Percentiles rank a stretch among this genome's conserved stretches.
Conservation (phyloP, 768 basidiomycete genomes). For the Xerocomellus chrysenteron region DNA sequence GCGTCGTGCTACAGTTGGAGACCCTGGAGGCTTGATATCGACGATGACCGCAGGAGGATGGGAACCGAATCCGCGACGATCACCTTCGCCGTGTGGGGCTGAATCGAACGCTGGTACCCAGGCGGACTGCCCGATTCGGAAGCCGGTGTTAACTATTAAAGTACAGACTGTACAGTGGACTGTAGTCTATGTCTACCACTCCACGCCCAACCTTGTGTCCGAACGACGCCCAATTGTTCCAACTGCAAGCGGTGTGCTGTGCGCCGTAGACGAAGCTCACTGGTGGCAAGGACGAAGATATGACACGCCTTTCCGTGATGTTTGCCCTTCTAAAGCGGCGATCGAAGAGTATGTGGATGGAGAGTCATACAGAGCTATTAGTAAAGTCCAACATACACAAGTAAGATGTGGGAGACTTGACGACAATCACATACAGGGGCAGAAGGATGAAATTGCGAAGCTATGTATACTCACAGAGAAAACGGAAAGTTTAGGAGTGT, state of each 20-base stretch:
- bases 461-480: conserved; percentile 12
- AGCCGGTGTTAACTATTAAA: conserved; percentile 10
- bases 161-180: neutral
- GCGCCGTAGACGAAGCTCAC: neutral
- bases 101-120: conserved; percentile 16
- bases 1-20: conserved; percentile 3
- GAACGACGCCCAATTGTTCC: no score
- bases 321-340: neutral
- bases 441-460: neutral
- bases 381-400: conserved; percentile 4
- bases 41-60: conserved; percentile 13
- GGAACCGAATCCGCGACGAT: conserved; percentile 30
- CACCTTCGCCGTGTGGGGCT: conserved; percentile 23
- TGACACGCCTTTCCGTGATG: neutral
- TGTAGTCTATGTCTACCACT: neutral
- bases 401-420: neutral
- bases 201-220: neutral
- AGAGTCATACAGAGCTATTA: conserved; percentile 9
- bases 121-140: conserved; percentile 30
- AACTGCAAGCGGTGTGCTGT: neutral
- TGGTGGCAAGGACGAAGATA: neutral
- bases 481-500: conserved; percentile 5
- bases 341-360: neutral
- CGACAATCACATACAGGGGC: neutral
- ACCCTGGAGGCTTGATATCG: conserved; percentile 4